Conservation (phyloP, 805 yeast species). For the Dipodascopsis uninucleata region DNA sequence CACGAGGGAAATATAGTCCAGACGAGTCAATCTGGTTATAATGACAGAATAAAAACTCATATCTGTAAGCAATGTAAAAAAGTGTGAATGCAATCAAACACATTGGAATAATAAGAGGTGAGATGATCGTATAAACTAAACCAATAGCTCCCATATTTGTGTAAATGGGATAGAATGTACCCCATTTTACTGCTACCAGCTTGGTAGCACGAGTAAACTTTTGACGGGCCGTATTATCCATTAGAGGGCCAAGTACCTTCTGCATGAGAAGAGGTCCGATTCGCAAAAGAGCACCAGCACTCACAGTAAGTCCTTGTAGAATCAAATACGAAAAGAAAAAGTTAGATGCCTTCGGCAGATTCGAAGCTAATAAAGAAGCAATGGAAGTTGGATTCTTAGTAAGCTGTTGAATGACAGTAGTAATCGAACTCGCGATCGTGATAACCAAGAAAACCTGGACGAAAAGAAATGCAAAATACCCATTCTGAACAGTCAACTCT, state of each 20-base stretch:
- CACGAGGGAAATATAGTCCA: constrained; percentile 70
- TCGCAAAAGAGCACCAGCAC: constrained; percentile 68
- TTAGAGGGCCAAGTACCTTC: constrained; percentile 36
- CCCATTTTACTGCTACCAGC: constrained; percentile 62
- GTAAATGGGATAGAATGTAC: constrained; percentile 69
- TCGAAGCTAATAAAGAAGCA: constrained; percentile 66
- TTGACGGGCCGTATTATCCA: constrained; percentile 61
- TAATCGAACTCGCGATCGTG: constrained; percentile 79
- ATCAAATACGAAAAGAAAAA: constrained; percentile 77
- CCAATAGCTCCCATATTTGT: constrained; percentile 78
- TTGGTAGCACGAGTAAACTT: constrained; percentile 45
- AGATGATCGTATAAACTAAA: constrained; percentile 68
- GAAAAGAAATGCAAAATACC: constrained; percentile 75
- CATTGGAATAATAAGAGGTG: constrained; percentile 71
- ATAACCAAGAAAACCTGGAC: constrained; percentile 82
- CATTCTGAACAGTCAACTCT: constrained; percentile 70
- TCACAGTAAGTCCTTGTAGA: constrained; percentile 69
- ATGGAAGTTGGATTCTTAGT: constrained; percentile 67
- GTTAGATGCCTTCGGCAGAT: constrained; percentile 80
- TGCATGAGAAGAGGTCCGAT: constrained; percentile 48
- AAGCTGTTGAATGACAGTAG: constrained; percentile 66
- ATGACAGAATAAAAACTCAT: constrained; percentile 52
- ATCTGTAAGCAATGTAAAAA: constrained; percentile 64
- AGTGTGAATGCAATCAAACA: constrained; percentile 54
- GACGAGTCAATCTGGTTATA: constrained; percentile 38